Base-by-base conservation (phyloP, 2,329 filamentous ascomycete genomes). In the Sporothrix pallida region DNA sequence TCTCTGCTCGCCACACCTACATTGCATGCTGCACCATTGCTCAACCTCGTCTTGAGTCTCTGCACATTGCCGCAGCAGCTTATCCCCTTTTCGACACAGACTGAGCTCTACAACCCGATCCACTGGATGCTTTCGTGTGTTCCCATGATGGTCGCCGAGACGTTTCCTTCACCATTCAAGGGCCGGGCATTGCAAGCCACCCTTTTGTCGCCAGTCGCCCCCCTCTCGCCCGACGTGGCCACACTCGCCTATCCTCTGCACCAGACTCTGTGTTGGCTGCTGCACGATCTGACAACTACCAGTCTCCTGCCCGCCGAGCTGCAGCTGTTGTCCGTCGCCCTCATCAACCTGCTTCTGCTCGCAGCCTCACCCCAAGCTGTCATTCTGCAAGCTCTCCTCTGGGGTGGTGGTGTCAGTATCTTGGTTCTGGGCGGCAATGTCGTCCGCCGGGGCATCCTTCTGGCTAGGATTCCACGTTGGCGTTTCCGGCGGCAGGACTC, bases 401-500 rank as follows among this genome's bases (percentile, higher is more conserved):
- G 93, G 93, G 86, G 91, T 62, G 91, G 95, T n/a, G 94, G 95
- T 0, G 81, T 98, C 44, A 87, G 89, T 63, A 81, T 97, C 17
- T 89, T 97, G 71, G 83, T 95, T 3, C 84, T 89, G 6, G 97
- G 94, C 79, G 89, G 89, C 44, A 87, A 90, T 44, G 88, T 96
- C 13, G 88, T 98, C 50, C 88, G 87, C 78, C 97, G 93, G 92
- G 94, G 93, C 63, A 92, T 98, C 71, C 88, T 91, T 37, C 84
- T 99, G 75, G 95, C 95, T 70, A 88, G 95, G 73, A 93, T 98
- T 20, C 96, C 96, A 2, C 94, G 90, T 78, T 98, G 95, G 94
- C 92, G 95, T 60, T 95, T 98, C 78, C 88, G 90, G 77, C 89
- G 90, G 72, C 83, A 86, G 20, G 80, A 83, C 1, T 80, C 79